Percentiles rank a stretch among this genome's conserved stretches.
Conservation (phyloP, 176 grass and related monocot species). For the Triticum monococcum region DNA sequence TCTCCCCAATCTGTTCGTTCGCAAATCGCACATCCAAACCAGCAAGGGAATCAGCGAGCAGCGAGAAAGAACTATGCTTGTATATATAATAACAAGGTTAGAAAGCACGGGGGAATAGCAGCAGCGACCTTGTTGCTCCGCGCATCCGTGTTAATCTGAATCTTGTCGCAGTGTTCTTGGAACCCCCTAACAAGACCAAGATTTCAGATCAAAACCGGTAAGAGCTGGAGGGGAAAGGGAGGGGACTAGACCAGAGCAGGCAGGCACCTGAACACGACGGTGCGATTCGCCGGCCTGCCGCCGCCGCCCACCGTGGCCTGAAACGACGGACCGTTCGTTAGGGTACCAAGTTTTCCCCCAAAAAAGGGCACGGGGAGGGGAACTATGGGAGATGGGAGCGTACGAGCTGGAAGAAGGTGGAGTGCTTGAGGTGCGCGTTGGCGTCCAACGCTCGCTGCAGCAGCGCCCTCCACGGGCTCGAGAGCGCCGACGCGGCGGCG, state of each 20-base stretch:
- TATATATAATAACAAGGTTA: background rate
- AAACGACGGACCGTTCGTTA: background rate
- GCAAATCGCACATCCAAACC: slow-evolving; percentile 12
- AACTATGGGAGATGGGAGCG: background rate
- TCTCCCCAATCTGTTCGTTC: slow-evolving; percentile 56
- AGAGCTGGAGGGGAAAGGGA: background rate
- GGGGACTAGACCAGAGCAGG: too few relatives aligned
- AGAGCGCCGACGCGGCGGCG: slow-evolving; percentile 38
- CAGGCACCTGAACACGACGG: slow-evolving; percentile 76
- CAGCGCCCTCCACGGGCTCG: slow-evolving; percentile 66
- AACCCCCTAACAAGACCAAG: slow-evolving; percentile 55
- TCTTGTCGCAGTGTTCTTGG: slow-evolving; percentile 67
- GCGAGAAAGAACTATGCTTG: background rate
- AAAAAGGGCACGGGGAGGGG: background rate
- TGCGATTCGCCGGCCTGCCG: slow-evolving; percentile 78
- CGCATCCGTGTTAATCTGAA: slow-evolving; percentile 83
- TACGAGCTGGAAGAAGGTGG: slow-evolving; percentile 88
- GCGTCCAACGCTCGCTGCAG: slow-evolving; percentile 70
- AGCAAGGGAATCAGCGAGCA: background rate
- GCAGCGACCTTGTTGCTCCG: slow-evolving; percentile 64
- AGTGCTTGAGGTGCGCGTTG: slow-evolving; percentile 82
- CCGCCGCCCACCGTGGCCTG: slow-evolving; percentile 61
- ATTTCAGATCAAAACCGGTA: background rate
- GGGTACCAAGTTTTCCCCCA: background rate
- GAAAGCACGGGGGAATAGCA: background rate